These are phyloP conservation scores for Carex cristatella DNA, from an alignment of 176 grass and related monocot species.

Conservation along the genomic window DNA sequence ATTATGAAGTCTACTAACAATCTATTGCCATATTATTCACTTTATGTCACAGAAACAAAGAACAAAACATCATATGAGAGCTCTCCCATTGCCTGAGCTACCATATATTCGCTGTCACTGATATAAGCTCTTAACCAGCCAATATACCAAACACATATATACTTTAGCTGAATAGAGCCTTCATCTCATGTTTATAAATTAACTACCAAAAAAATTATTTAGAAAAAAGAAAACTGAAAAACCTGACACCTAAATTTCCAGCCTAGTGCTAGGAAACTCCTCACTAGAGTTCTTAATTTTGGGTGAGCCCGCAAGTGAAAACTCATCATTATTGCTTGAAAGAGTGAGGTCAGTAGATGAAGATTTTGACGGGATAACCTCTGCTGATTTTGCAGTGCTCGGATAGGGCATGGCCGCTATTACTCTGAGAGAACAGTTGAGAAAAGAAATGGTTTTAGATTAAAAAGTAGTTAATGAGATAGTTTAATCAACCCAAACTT, in stretches of 20 bases:
- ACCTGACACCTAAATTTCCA: slow-evolving; percentile 38
- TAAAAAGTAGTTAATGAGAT: not conserved
- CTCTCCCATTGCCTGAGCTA: not conserved
- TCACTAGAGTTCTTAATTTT: not conserved
- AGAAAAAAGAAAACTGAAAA: not conserved
- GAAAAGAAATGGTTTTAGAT: slow-evolving; percentile 2
- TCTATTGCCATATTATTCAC: slow-evolving; percentile 1
- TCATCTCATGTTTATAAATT: slow-evolving; percentile 7
- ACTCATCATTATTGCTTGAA: slow-evolving; percentile 28
- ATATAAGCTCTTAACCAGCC: slow-evolving; percentile 5
- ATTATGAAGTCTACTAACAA: not conserved
- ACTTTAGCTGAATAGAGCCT: slow-evolving; percentile 13
- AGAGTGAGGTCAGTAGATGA: slow-evolving; percentile 17
- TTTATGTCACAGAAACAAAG: not conserved
- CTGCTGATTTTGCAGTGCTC: slow-evolving; percentile 26
- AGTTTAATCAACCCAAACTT: not conserved
- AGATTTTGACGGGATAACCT: slow-evolving; percentile 17
- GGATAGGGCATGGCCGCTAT: slow-evolving; percentile 24
- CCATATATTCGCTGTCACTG: not conserved
- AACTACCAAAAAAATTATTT: slow-evolving; percentile 20
- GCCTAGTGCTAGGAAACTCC: slow-evolving; percentile 28
- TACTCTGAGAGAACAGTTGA: slow-evolving; percentile 29
- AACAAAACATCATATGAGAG: not conserved
- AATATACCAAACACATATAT: not conserved
- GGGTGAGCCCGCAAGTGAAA: not conserved